These are phyloP conservation scores for Fusarium sp. DNA, from an alignment of 2,329 filamentous ascomycete species.

Conservation along the genomic window DNA sequence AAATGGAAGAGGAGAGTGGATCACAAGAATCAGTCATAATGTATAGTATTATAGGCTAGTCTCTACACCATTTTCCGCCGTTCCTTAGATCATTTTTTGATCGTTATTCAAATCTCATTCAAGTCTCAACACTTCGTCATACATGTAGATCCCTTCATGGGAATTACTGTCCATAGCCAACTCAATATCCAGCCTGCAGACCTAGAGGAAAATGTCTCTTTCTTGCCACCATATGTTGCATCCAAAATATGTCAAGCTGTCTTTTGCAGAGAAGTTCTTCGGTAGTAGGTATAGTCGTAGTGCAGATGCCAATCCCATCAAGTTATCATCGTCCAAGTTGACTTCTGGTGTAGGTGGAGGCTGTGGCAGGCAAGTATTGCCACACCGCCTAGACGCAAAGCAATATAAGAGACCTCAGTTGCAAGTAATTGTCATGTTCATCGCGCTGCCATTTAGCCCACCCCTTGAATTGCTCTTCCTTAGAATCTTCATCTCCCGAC, in stretches of 20 bases:
- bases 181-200: neutral
- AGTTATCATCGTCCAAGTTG: neutral
- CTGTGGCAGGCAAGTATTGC: neutral
- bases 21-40: no score
- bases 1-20: no score
- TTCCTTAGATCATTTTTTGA: no score
- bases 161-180: no score
- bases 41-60: no score
- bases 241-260: accelerated
- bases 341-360: neutral
- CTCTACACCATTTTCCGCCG: accelerated
- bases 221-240: neutral
- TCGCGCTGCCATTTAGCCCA: no score
- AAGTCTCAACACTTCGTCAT: no score
- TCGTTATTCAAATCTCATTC: accelerated
- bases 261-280: neutral
- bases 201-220: accelerated
- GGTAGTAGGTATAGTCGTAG: accelerated
- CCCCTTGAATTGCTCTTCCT: accelerated
- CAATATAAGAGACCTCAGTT: neutral
- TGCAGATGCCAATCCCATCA: neutral
- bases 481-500: accelerated
- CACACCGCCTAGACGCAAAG: accelerated
- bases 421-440: no score
- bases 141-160: no score